Evolutionary conservation across 2,329 filamentous ascomycete species (phyloP).

Genomic region (Pseudovirgaria hyperparasitica): DNA sequence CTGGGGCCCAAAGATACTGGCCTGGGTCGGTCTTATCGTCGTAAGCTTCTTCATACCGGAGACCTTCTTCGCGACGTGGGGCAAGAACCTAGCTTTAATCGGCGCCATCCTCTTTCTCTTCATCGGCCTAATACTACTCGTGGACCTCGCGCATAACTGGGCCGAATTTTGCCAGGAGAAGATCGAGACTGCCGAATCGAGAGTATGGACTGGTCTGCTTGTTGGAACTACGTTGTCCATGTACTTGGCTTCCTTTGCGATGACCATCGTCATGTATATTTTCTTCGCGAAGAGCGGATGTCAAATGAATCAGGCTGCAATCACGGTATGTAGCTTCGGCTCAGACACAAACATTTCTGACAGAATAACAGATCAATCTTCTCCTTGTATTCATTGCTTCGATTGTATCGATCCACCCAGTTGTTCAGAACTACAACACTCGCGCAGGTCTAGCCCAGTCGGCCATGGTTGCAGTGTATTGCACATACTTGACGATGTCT

Average conservation of each 20-base stretch:
- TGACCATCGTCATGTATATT: conserved; percentile 95
- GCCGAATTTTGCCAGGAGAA: conserved; percentile 90
- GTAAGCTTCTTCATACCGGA: conserved; percentile 94
- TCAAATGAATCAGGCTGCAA: conserved; percentile 92
- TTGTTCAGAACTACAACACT: conserved; percentile 81
- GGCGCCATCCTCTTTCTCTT: conserved; percentile 90
- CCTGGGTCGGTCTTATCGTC: conserved; percentile 78
- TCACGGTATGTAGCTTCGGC: conserved; percentile 45
- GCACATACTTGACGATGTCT: conserved; percentile 96
- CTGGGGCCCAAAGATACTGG: conserved; percentile 91
- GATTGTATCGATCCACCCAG: conserved; percentile 75
- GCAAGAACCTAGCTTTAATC: conserved; percentile 80
- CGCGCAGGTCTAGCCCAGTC: conserved; percentile 94
- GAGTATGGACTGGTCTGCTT: conserved; percentile 70
- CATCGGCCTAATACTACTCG: conserved; percentile 79
- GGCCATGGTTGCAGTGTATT: conserved; percentile 94
- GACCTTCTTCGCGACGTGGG: conserved; percentile 87
- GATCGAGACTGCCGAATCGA: conserved; percentile 81
- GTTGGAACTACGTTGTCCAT: conserved; percentile 89
- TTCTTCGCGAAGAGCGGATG: conserved; percentile 80
- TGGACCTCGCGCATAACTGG: conserved; percentile 94
- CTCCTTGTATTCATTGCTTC: conserved; percentile 71
- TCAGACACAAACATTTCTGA: conserved; percentile 2
- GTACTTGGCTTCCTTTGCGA: conserved; percentile 80
- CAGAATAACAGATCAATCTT: conserved; percentile 53